phyloP scores from a whole-genome alignment of 768 basidiomycete species.

The Lentinula sp. region DNA sequence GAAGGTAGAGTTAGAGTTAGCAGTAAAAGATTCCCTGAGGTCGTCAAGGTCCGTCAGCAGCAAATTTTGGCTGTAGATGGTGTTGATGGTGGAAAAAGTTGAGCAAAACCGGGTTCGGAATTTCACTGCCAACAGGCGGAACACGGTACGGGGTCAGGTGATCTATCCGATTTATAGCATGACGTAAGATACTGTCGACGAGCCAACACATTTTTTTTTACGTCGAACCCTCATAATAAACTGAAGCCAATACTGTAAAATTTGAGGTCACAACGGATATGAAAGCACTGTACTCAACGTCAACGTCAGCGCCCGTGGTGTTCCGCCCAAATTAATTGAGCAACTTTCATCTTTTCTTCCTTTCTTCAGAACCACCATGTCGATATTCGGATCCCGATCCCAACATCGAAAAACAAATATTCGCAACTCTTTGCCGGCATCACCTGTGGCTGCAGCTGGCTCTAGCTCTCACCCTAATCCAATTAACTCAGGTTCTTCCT shows the following conservation, averaged over 20 bases:
- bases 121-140: background rate
- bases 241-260: too few relatives aligned
- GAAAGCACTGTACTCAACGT: too few relatives aligned
- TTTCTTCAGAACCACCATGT: background rate
- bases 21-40: background rate
- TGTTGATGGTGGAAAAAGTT: background rate
- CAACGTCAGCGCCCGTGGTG: too few relatives aligned
- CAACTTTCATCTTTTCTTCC: background rate
- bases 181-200: background rate
- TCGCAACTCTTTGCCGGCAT: background rate
- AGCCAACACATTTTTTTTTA: too few relatives aligned
- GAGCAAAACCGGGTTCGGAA: background rate
- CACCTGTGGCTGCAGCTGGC: background rate
- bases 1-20: background rate
- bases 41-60: background rate
- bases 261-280: too few relatives aligned
- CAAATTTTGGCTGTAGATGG: background rate
- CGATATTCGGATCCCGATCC: background rate
- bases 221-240: too few relatives aligned
- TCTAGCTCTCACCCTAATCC: background rate
- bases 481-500: background rate
- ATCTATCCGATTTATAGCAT: background rate
- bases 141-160: background rate
- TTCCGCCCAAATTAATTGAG: too few relatives aligned
- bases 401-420: background rate